Base-by-base conservation (phyloP, 73 alveolate genomes). In the Stentor coeruleus region DNA sequence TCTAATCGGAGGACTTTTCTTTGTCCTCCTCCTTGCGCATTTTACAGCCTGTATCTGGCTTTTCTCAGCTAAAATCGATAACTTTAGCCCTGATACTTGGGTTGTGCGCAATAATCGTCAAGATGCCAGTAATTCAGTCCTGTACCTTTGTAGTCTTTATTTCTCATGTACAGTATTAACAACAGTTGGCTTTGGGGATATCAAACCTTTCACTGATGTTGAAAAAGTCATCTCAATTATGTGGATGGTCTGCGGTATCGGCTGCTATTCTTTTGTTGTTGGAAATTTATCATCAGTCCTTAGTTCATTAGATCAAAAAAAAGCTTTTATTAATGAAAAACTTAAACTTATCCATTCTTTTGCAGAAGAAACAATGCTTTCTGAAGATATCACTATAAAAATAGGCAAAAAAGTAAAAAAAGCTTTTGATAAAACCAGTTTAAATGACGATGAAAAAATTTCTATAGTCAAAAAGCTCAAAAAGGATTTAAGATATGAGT, bases 111-210 rank as follows among this genome's bases (percentile, higher is more conserved):
- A 30, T 36, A 57, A 74, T 37, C 60, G 81, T 74, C 75, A 84
- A 82, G 96, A 90, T 76, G 38, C 74, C 2, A 86, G 42, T 38
- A 75, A 88, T 73, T 72, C 42, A 37, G n/a, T 76, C 0, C 57
- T 82, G 6, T 91, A 91, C 55, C 31, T 91, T 37, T 82, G 91
- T 0, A 38, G 90, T 11, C 59, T 91, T 35, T 91, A 91, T 60
- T 91, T 92, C 90, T 84, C 92, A 3, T 42, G 84, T 39, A 82
- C 89, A 37, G 84, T 92, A 0, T 55, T 88, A 3, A 74, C 87
- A 0, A 87, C 94, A 1, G 96, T 91, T 2, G 96, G 96, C 1
- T 91, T 82, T 59, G 96, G 96, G 0, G 96, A 91, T 58, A 80
- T 91, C 0, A 35, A 77, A 2, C 93, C 96, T 0, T 38, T 3